Evolutionary conservation across 2,329 filamentous ascomycete genomes (phyloP).

Genomic region (Phyllosticta citrichinensis): DNA sequence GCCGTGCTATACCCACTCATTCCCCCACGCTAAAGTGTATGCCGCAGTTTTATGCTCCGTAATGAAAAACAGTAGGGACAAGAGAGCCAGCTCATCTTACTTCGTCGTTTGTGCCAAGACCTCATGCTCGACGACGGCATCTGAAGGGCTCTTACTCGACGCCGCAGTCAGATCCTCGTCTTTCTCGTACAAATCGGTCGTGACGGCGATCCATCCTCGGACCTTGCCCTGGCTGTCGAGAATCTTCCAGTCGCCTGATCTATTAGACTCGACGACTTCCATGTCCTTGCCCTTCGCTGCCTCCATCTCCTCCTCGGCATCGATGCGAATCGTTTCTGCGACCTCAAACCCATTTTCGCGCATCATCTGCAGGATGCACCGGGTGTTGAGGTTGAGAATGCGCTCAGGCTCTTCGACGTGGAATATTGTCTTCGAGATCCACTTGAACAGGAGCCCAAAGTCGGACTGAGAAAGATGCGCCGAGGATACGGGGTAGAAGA

Average conservation of each 20-base stretch:
- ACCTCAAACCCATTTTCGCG: slow-evolving; percentile 34
- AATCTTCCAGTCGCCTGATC: slow-evolving; percentile 23
- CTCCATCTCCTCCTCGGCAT: slow-evolving; percentile 28
- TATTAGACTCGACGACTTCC: slow-evolving; percentile 6
- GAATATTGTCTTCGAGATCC: slow-evolving; percentile 42
- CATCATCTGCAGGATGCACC: slow-evolving; percentile 69
- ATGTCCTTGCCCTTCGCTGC: slow-evolving; percentile 12
- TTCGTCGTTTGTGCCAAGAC: slow-evolving; percentile 22
- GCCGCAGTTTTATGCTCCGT: not conserved
- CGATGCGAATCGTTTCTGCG: slow-evolving; percentile 28
- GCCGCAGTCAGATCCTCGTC: slow-evolving; percentile 1
- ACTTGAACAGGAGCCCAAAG: slow-evolving; percentile 74
- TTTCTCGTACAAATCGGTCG: slow-evolving; percentile 10
- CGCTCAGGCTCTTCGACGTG: slow-evolving; percentile 59
- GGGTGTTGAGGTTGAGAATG: slow-evolving; percentile 73
- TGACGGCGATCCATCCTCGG: slow-evolving; percentile 26
- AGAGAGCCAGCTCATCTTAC: slow-evolving; percentile 1
- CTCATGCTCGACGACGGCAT: slow-evolving; percentile 26
- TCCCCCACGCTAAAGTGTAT: not conserved
- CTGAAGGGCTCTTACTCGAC: slow-evolving; percentile 13
- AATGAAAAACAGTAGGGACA: not conserved
- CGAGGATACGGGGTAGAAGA: slow-evolving; percentile 65
- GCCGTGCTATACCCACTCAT: not conserved
- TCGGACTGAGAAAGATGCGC: slow-evolving; percentile 77
- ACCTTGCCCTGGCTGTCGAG: slow-evolving; percentile 21